Evolutionary conservation across 1,284 basidiomycete genomes (phyloP), one percentile per base, ranked within the genome.

Genomic region (Trichosporon inkin): DNA sequence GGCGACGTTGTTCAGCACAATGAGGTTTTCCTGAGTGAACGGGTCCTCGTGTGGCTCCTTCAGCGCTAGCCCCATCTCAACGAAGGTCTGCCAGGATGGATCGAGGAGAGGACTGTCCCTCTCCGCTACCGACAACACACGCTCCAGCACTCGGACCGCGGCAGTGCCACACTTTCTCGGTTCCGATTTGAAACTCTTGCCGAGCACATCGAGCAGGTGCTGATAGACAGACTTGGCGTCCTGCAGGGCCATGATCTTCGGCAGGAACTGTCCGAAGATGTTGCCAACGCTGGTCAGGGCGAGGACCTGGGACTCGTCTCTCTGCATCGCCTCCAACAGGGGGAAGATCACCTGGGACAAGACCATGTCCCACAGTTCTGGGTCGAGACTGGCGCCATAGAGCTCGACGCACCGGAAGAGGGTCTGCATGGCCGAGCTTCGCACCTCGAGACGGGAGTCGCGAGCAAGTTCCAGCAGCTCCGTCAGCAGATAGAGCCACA

Each of bases 361-460:
- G 65, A 90, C 90, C 56, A 89, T 84, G 53, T 89, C 85, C 96
- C 95, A 99, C 0, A 89, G 89, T 5, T 84, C 84, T 20, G 84
- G 72, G 65, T 86, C 87, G 51, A 98, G 81, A 2, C 87, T 88
- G 10, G 85, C 84, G 5, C 93, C 94, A 73, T 98, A 98, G 17
- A 97, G 83, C 74, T 95, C 91, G 76, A 98, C 84, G 0, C 92
- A 92, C 44, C 93, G 84, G 80, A 97, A 99, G 57, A 99, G 79
- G 2, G 93, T 97, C 75, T 96, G 92, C 60, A 98, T 94, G 3
- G 94, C 92, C 2, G 92, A 91, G 63, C 89, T 88, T 13, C 94
- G 85, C 0, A 96, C 92, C 71, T 98, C 93, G 28, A 88, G 85
- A 22, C 94, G 83, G 0, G 83, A 71, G 71, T 96, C 95, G 2